Evolutionary conservation across 2,329 filamentous ascomycete species (phyloP).

Genomic region (Cercospora sesami): DNA sequence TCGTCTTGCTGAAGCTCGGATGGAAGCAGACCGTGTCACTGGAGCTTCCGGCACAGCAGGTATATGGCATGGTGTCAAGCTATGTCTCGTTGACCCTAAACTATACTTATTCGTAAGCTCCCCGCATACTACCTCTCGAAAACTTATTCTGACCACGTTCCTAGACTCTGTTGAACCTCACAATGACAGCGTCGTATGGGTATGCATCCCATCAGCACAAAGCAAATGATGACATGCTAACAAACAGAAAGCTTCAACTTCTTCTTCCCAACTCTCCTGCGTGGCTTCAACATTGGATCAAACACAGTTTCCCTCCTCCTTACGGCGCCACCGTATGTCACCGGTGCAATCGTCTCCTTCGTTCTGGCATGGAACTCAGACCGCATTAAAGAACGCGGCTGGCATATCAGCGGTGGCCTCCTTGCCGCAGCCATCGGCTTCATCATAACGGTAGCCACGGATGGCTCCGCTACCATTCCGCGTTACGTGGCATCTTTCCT

Average conservation of each 20-base stretch:
- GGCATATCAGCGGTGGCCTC: constrained; percentile 57
- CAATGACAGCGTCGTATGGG: background rate
- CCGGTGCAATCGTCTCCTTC: constrained; percentile 28
- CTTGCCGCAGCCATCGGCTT: constrained; percentile 51
- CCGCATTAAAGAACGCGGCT: constrained; percentile 33
- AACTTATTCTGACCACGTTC: background rate
- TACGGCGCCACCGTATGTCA: constrained; percentile 38
- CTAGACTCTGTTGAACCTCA: background rate
- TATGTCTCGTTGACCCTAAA: constrained; percentile 24
- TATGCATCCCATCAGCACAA: background rate
- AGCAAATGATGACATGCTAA: background rate
- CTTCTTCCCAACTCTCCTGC: constrained; percentile 41
- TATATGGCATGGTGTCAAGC: constrained; percentile 12
- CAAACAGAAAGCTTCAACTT: constrained; percentile 19
- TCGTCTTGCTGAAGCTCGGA: background rate
- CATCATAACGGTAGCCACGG: constrained; percentile 12
- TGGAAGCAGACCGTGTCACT: constrained; percentile 9
- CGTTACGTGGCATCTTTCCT: constrained; percentile 39
- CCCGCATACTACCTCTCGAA: no score
- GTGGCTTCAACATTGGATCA: constrained; percentile 20
- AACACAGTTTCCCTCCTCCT: constrained; percentile 34
- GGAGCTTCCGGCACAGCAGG: constrained; percentile 1
- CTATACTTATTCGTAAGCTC: constrained; percentile 23
- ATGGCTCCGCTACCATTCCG: background rate
- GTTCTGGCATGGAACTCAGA: constrained; percentile 32